phyloP scores from a whole-genome alignment of 495 filamentous ascomycete species.

The Choiromyces venosus region DNA sequence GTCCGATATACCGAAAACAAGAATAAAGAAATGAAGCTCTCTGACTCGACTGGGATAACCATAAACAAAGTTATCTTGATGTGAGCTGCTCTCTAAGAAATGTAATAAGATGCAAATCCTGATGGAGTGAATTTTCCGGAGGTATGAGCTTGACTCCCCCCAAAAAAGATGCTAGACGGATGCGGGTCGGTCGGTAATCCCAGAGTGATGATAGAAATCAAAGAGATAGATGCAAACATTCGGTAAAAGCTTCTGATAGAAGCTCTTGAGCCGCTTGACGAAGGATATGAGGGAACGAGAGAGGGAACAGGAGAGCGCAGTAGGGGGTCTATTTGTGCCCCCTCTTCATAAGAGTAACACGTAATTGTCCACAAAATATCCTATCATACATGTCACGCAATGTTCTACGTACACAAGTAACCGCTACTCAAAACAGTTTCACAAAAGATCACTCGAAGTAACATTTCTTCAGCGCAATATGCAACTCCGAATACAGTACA shows the following conservation, averaged over 20 bases:
- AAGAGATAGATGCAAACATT: not conserved
- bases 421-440: not conserved
- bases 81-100: too few relatives aligned
- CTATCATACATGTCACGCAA: not conserved
- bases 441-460: not conserved
- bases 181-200: too few relatives aligned
- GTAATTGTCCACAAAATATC: not conserved
- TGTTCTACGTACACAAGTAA: not conserved
- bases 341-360: not conserved
- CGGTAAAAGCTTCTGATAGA: too few relatives aligned
- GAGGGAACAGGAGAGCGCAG: not conserved
- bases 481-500: not conserved
- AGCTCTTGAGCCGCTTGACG: not conserved
- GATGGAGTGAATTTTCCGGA: too few relatives aligned
- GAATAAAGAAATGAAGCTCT: too few relatives aligned
- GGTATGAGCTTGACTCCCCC: too few relatives aligned
- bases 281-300: not conserved
- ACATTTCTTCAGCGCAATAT: not conserved
- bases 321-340: not conserved
- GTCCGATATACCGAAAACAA: not conserved
- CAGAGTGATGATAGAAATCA: too few relatives aligned
- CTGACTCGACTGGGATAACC: not conserved
- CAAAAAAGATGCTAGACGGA: too few relatives aligned
- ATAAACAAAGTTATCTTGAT: not conserved
- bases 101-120: too few relatives aligned